These are phyloP conservation scores for Casuarina glauca DNA, from an alignment of 306 rosid species.

Conservation along the genomic window DNA sequence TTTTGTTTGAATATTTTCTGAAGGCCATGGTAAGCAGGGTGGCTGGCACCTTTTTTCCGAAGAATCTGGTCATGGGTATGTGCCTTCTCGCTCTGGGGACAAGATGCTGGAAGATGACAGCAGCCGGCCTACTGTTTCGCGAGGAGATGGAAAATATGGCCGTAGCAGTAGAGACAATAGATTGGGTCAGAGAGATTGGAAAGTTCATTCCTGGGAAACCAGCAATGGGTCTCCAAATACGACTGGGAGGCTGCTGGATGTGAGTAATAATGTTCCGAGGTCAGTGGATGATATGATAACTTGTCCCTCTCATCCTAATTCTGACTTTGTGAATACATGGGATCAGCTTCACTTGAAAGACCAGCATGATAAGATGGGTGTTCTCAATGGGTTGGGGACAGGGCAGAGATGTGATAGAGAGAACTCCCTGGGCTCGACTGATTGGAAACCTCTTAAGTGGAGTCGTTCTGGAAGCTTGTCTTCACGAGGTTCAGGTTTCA, in stretches of 20 bases:
- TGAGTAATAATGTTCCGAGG: slow-evolving; percentile 52
- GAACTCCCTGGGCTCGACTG: slow-evolving; percentile 52
- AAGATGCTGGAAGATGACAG: slow-evolving; percentile 73
- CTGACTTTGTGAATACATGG: slow-evolving; percentile 64
- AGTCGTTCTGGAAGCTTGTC: slow-evolving; percentile 84
- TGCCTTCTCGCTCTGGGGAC: slow-evolving; percentile 64
- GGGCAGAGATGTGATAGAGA: slow-evolving; percentile 68
- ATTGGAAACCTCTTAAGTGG: slow-evolving; percentile 98
- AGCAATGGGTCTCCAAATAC: slow-evolving; percentile 47
- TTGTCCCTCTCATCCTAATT: slow-evolving; percentile 50
- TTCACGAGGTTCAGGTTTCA: slow-evolving; percentile 85
- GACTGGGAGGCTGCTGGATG: slow-evolving; percentile 53
- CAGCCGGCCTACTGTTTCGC: slow-evolving; percentile 52
- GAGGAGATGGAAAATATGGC: slow-evolving; percentile 77
- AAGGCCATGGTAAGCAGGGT: slow-evolving; percentile 98
- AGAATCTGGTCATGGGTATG: slow-evolving; percentile 79
- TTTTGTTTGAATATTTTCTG: slow-evolving; percentile 48
- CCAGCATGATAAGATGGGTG: slow-evolving; percentile 67
- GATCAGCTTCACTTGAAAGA: slow-evolving; percentile 69
- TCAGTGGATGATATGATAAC: slow-evolving; percentile 55
- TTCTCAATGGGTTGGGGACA: slow-evolving; percentile 53
- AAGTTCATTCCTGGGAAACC: slow-evolving; percentile 68
- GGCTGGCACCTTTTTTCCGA: slow-evolving; percentile 85
- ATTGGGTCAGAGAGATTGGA: slow-evolving; percentile 68
- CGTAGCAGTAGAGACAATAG: slow-evolving; percentile 68